phyloP scores from a whole-genome alignment of 1,284 basidiomycete species.

The Coniophora puteana region DNA sequence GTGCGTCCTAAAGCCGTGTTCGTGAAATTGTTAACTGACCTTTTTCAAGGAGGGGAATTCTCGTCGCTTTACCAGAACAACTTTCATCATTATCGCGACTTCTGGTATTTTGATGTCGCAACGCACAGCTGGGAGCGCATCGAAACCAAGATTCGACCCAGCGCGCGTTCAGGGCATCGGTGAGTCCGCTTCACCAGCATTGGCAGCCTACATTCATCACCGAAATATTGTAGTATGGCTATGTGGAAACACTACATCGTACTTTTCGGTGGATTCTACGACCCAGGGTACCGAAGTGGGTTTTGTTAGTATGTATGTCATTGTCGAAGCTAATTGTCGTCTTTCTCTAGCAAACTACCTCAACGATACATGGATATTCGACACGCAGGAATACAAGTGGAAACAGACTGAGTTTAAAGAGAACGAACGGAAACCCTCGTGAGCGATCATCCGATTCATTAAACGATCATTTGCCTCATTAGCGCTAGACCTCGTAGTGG shows the following conservation, averaged over 20 bases:
- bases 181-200: slow-evolving; percentile 25
- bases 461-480: background rate
- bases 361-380: slow-evolving; percentile 88
- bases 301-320: slow-evolving; percentile 4
- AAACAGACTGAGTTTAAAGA: slow-evolving; percentile 73
- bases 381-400: slow-evolving; percentile 89
- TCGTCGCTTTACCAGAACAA: slow-evolving; percentile 83
- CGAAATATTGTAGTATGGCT: slow-evolving; percentile 64
- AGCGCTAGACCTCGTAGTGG: slow-evolving; percentile 69
- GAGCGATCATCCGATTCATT: slow-evolving; percentile 19
- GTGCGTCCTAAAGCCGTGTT: slow-evolving; percentile 31
- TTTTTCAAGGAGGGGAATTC: slow-evolving; percentile 69
- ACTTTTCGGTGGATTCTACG: slow-evolving; percentile 86
- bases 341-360: slow-evolving; percentile 69
- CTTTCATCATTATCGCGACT: slow-evolving; percentile 90
- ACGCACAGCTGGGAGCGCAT: slow-evolving; percentile 87
- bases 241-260: slow-evolving; percentile 88
- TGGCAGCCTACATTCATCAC: background rate
- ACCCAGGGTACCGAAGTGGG: slow-evolving; percentile 74
- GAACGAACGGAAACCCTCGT: slow-evolving; percentile 71
- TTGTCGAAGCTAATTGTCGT: background rate
- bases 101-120: slow-evolving; percentile 76
- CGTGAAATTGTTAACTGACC: background rate
- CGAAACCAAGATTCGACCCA: slow-evolving; percentile 80
- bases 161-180: slow-evolving; percentile 83